A percentile compares a stretch with the other conserved stretches of the same genome.
These are phyloP conservation scores for Solanum medicagineum DNA, from an alignment of 257 asterid species.

Conservation along the genomic window DNA sequence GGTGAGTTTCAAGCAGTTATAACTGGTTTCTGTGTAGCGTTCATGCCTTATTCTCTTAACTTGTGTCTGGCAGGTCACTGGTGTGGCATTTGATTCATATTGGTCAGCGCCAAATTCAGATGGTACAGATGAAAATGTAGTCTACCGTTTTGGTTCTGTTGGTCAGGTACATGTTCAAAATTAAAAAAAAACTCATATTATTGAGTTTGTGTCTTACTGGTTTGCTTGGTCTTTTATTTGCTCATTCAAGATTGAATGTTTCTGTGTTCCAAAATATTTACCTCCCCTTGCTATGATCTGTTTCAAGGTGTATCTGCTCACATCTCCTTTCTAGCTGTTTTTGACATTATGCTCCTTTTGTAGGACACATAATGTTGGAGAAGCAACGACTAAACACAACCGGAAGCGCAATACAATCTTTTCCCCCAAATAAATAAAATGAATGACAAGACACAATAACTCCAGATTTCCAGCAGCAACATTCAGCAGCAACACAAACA, in stretches of 20 bases:
- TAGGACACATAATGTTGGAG: no score
- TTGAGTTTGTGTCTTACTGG: neutral
- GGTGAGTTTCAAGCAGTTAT: conserved; percentile 43
- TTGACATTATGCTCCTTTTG: neutral
- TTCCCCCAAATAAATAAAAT: no score
- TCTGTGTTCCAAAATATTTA: neutral
- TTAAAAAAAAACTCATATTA: neutral
- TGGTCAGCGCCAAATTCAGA: conserved; percentile 90
- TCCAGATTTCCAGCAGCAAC: no score
- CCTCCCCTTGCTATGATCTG: neutral
- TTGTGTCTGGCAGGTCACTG: conserved; percentile 71
- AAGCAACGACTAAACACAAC: no score
- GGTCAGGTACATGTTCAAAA: conserved; percentile 64
- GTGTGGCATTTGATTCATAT: conserved; percentile 93
- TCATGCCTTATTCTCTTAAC: conserved; percentile 1
- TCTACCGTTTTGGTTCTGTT: conserved; percentile 96
- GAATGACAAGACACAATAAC: no score
- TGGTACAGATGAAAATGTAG: conserved; percentile 67
- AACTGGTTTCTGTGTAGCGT: neutral
- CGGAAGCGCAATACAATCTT: no score
- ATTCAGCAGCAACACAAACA: no score
- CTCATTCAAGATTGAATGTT: neutral
- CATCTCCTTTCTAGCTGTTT: neutral
- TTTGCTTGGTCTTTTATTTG: neutral
- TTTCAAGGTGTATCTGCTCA: neutral